Evolutionary conservation across 805 yeast species (phyloP), one percentile per base, ranked within the genome.

Genomic region (Metschnikowia lunata): DNA sequence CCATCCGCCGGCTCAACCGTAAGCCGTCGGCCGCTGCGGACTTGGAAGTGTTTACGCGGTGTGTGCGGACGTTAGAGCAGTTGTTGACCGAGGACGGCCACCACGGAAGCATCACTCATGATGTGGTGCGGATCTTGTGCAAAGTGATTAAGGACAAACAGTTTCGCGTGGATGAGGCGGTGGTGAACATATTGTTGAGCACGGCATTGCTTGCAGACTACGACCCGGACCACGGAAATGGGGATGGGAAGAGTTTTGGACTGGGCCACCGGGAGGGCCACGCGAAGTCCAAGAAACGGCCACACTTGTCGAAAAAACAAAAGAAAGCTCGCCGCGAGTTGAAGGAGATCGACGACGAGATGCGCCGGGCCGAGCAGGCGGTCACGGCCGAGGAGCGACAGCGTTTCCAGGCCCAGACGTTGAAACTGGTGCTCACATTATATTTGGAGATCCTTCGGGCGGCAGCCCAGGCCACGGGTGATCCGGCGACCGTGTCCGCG

Each of bases 331-430:
- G 95, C 50, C 90, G 90, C 61, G 98, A 91, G 60, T 73, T 84
- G 56, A 86, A 85, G 55, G 80, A 75, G 52, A 91, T 93, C 47
- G 98, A 91, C 49, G 88, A 86, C 58, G 99, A 93, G 66, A 72
- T 89, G 80, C 75, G 83, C 52, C 76, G 72, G 50, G 98, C 98
- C 7, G 96, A 93, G 62, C 84, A 81, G 49, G 85, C 90, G 1
- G 83, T 93, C 3, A 84, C 96, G 3, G 83, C 82, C 5, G 93
- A 90, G 62, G 91, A 91, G 65, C 74, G 97, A 52, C 96, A 88
- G 58, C 76, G 79, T 51, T 79, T 75, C 56, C 99, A 93, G 64
- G 85, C 93, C 0, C 89, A 88, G 54, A 83, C 89, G 6, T 71
- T 93, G 48, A 88, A 87, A 60, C 64, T 77, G 58, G 72, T 89